These are phyloP conservation scores for Thalia dealbata DNA, from an alignment of 176 grass and related monocot species.

Conservation along the genomic window DNA sequence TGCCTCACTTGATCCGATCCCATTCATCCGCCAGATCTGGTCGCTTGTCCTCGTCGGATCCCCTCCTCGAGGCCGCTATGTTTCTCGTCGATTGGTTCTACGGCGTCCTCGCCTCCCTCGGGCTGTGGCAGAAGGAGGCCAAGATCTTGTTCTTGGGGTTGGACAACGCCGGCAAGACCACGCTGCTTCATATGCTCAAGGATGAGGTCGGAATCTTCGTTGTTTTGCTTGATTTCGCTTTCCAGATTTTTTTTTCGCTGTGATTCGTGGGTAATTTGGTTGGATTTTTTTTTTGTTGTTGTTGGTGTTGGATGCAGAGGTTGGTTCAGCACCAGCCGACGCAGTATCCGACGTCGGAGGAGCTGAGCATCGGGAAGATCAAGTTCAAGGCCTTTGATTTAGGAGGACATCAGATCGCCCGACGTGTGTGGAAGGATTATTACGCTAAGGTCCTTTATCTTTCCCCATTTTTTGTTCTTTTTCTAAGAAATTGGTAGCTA, in stretches of 20 bases:
- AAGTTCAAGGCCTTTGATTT: conserved; percentile 12
- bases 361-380: conserved; percentile 13
- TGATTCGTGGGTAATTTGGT: neutral
- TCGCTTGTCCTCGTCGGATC: neutral
- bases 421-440: conserved; percentile 12
- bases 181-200: conserved; percentile 12
- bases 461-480: neutral
- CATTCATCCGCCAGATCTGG: neutral
- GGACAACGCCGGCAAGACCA: conserved; percentile 11
- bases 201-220: conserved; percentile 3
- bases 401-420: conserved; percentile 9
- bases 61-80: neutral
- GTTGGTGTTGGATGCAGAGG: neutral
- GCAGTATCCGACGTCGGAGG: conserved; percentile 6
- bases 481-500: neutral
- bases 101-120: conserved; percentile 6
- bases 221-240: neutral
- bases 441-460: conserved; percentile 2
- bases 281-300: too few species aligned
- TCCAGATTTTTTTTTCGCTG: neutral
- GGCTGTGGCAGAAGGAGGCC: conserved; percentile 11
- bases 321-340: conserved; percentile 11
- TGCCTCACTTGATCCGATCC: neutral
- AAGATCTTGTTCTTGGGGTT: conserved; percentile 8
- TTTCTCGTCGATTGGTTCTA: conserved; percentile 10